A percentile compares a stretch with the other conserved stretches of the same genome.
These are phyloP conservation scores for Agmasoma carcini DNA, from an alignment of 371 early-diverging fungal species.

Conservation along the genomic window DNA sequence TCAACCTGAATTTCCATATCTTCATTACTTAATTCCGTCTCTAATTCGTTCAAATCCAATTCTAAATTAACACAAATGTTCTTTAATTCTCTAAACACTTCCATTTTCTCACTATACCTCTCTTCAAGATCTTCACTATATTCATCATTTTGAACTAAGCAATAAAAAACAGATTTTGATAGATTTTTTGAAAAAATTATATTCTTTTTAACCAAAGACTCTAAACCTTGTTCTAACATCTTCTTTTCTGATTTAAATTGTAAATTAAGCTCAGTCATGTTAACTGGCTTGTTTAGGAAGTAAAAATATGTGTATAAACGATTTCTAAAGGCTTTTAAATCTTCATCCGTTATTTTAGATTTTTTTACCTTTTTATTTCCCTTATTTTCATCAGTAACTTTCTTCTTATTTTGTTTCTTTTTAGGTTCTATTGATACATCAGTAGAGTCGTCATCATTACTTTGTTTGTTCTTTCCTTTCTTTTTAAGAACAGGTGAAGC, in stretches of 20 bases:
- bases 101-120: not conserved
- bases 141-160: slow-evolving; percentile 21
- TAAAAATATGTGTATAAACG: slow-evolving; percentile 21
- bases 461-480: no score
- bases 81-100: not conserved
- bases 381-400: no score
- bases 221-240: slow-evolving; percentile 19
- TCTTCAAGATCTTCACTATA: slow-evolving; percentile 2
- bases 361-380: no score
- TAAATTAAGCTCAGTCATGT: slow-evolving; percentile 5
- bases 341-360: no score
- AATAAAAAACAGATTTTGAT: slow-evolving; percentile 30
- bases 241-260: slow-evolving; percentile 16
- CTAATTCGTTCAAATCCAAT: slow-evolving; percentile 8
- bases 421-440: no score
- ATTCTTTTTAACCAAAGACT: slow-evolving; percentile 14
- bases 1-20: slow-evolving; percentile 29
- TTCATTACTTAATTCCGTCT: slow-evolving; percentile 24
- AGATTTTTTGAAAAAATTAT: slow-evolving; percentile 19
- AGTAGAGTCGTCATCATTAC: no score
- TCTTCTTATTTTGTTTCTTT: no score
- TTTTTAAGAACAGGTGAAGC: no score
- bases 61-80: slow-evolving; percentile 6
- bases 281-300: slow-evolving; percentile 19
- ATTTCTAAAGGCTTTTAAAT: slow-evolving; percentile 9